Base-by-base conservation (phyloP, 805 yeast genomes). In the Wickerhamiella slavikovae region DNA sequence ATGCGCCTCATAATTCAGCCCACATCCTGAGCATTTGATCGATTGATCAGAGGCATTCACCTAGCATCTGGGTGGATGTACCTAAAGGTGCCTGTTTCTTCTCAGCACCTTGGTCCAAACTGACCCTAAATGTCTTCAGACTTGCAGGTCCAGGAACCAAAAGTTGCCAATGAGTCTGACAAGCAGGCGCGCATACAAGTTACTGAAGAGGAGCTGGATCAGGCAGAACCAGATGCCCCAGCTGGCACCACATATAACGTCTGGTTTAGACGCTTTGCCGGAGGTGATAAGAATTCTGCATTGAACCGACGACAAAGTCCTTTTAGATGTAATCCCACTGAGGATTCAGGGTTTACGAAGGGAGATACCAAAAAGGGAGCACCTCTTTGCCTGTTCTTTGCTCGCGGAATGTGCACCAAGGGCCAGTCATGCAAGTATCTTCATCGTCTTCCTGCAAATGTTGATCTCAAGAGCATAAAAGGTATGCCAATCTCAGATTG, bases 191-290 rank as follows among this genome's bases (percentile, higher is more conserved):
- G 40, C 7, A 35, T 34, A 9, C 43, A 40, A 22, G 35, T 33
- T 2, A 11, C 25, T n/a, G 25, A 33, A 18, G 25, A 20, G 6
- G 28, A 30, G 8, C 32, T 37, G 5, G 33, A 31, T 4, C 17
- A n/a, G 4, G 7, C 25, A 23, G 19, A 27, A 22, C n/a, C 21
- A 22, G 15, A 4, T 5, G 35, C 25, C 5, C 92, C 77, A 38
- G 64, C 75, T 1, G 93, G 93, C 0, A 66, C 70, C 5, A 68
- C 70, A 0, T 83, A 75, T 56, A 83, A 83, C 43, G 61, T 79
- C 11, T 83, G 95, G 95, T 83, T 68, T 49, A 59, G 73, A 33
- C 74, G 73, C 48, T 83, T 94, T 94, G 68, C 89, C 5, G 80
- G 82, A 0, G 82, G 79, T 10, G 77, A 68, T 34, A 48, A 52